Evolutionary conservation across 2,329 filamentous ascomycete species (phyloP).

Genomic region (Fusarium sororula): DNA sequence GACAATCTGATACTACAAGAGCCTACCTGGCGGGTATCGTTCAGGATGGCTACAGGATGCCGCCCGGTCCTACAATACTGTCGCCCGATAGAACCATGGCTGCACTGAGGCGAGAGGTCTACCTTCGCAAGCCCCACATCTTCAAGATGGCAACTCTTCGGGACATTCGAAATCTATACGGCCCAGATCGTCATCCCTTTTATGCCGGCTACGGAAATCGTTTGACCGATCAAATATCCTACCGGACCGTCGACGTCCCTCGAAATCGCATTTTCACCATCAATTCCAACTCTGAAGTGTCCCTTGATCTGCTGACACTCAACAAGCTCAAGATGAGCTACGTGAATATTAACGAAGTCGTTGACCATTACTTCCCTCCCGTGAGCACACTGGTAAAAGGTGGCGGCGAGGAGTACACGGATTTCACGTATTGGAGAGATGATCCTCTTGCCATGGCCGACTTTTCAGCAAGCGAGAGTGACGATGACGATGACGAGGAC

Average conservation of each 20-base stretch:
- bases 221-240: conserved; percentile 94
- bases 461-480: conserved; percentile 83
- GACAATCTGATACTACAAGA: conserved; percentile 89
- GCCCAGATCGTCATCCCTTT: conserved; percentile 80
- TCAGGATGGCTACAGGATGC: conserved; percentile 87
- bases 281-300: conserved; percentile 97
- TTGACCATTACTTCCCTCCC: conserved; percentile 98
- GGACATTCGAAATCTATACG: conserved; percentile 91
- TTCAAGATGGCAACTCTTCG: conserved; percentile 99
- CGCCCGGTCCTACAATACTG: conserved; percentile 91
- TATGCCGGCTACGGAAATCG: conserved; percentile 98
- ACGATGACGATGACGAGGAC: conserved; percentile 63
- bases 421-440: conserved; percentile 97
- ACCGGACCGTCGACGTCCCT: conserved; percentile 95
- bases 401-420: conserved; percentile 93
- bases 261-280: conserved; percentile 97
- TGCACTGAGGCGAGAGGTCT: conserved; percentile 89
- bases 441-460: conserved; percentile 84
- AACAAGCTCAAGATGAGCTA: conserved; percentile 98
- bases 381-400: conserved; percentile 86
- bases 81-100: conserved; percentile 96
- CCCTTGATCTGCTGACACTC: conserved; percentile 85
- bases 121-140: conserved; percentile 94
- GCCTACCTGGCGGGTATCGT: conserved; percentile 89
- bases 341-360: conserved; percentile 94